Evolutionary conservation across 805 yeast species (phyloP).

Genomic region (Starmerella potacharoeniae): DNA sequence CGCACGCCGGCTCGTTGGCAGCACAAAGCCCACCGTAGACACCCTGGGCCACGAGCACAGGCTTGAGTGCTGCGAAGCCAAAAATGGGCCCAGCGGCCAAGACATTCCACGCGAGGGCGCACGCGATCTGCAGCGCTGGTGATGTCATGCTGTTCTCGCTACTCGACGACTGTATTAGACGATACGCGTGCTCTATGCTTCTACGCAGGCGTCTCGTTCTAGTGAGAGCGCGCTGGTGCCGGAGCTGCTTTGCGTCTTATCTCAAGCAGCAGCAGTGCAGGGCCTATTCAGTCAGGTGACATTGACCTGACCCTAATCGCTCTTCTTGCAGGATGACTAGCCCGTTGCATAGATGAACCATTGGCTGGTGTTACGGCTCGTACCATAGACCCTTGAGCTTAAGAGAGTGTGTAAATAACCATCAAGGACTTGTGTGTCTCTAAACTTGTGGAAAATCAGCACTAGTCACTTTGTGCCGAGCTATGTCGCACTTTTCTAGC

Average conservation of each 20-base stretch:
- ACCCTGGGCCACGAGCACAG: constrained; percentile 64
- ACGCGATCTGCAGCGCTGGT: constrained; percentile 39
- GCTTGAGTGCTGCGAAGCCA: constrained; percentile 92
- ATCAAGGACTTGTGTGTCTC: too few species aligned
- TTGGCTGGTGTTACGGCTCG: background rate
- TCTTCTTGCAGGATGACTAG: background rate
- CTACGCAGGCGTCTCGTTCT: background rate
- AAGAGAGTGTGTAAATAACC: too few species aligned
- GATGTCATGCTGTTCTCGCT: background rate
- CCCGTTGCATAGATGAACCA: too few species aligned
- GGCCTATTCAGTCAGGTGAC: too few species aligned
- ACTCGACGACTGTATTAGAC: too few species aligned
- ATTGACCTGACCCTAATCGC: background rate
- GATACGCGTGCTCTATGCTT: too few species aligned
- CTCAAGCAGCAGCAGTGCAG: too few species aligned
- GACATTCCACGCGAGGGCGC: constrained; percentile 80
- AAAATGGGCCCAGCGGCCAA: constrained; percentile 88
- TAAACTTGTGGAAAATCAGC: too few species aligned
- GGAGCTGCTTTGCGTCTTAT: background rate
- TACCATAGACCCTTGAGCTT: too few species aligned
- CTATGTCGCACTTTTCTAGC: too few species aligned
- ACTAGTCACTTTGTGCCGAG: too few species aligned
- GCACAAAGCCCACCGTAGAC: constrained; percentile 56
- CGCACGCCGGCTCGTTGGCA: constrained; percentile 36
- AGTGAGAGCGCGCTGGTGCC: background rate